phyloP scores from a whole-genome alignment of 192 early-diverging fungal genomes.

The Phycomyces blakesleeanus region DNA sequence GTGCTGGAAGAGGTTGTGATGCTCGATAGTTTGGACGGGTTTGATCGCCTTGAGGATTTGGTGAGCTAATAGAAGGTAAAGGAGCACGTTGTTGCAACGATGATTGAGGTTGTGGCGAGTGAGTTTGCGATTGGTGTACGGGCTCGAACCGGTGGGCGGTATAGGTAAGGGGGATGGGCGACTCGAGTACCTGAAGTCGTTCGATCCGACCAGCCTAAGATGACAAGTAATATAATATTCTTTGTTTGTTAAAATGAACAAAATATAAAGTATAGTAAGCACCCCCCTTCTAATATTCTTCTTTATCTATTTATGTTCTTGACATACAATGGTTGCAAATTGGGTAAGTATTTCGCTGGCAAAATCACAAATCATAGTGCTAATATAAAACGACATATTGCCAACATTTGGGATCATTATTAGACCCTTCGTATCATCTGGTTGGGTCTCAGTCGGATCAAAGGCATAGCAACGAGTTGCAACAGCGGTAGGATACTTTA shows the following conservation, averaged over 20 bases:
- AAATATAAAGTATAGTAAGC: background rate
- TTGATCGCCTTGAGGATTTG: background rate
- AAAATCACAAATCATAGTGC: conserved; percentile 75
- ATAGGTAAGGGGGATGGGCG: conserved; percentile 5
- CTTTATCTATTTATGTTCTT: background rate
- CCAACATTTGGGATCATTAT: conserved; percentile 82
- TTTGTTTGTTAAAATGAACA: background rate
- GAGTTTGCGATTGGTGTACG: background rate
- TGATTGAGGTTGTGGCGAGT: background rate
- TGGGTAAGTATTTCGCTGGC: conserved; percentile 64
- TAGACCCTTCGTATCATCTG: conserved; percentile 72
- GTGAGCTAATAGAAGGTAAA: conserved; percentile 9
- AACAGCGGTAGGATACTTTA: conserved; percentile 67
- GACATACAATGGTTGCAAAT: conserved; percentile 60
- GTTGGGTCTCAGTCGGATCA: conserved; percentile 70
- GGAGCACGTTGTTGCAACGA: background rate
- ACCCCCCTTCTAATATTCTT: too few species aligned
- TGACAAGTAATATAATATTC: background rate
- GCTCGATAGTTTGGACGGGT: background rate
- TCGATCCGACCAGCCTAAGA: conserved; percentile 17
- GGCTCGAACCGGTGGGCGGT: background rate
- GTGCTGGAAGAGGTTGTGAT: conserved; percentile 1
- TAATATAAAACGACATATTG: conserved; percentile 70
- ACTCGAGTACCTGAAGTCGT: conserved; percentile 14
- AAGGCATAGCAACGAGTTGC: conserved; percentile 78